Percentiles rank a stretch among this genome's conserved stretches.
Evolutionary conservation across 2,329 filamentous ascomycete species (phyloP).

Genomic region (Fusarium foetens): DNA sequence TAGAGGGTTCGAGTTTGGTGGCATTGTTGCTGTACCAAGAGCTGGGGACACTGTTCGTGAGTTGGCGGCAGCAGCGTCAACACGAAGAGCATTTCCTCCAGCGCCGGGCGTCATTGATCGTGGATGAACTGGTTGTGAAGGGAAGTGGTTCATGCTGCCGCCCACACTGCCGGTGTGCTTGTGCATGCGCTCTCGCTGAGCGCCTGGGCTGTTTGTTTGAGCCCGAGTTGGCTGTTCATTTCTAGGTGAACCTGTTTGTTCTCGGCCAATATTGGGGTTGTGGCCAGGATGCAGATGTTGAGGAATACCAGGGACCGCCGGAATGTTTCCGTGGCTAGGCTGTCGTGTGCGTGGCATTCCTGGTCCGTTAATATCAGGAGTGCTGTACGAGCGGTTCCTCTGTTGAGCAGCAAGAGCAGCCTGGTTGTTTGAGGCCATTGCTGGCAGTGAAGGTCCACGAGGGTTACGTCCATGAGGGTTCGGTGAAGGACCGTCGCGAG

Average conservation of each 20-base stretch:
- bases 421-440: conserved; percentile 69
- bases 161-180: conserved; percentile 60
- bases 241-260: conserved; percentile 82
- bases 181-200: conserved; percentile 69
- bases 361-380: conserved; percentile 87
- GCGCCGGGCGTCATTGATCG: conserved; percentile 58
- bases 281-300: conserved; percentile 71
- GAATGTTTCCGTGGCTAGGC: conserved; percentile 66
- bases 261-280: conserved; percentile 76
- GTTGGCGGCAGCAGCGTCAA: conserved; percentile 53
- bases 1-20: conserved; percentile 42
- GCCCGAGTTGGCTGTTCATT: conserved; percentile 73
- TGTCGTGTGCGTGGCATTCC: conserved; percentile 67
- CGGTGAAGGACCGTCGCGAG: conserved; percentile 76
- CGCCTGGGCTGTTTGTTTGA: conserved; percentile 76
- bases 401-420: conserved; percentile 68
- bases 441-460: conserved; percentile 82
- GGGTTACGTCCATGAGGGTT: conserved; percentile 73
- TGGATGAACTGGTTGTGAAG: conserved; percentile 63
- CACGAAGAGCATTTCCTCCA: conserved; percentile 50
- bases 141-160: conserved; percentile 66
- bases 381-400: conserved; percentile 90
- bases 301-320: conserved; percentile 80
- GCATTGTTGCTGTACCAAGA: conserved; percentile 50
- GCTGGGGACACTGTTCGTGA: conserved; percentile 60